phyloP scores from a whole-genome alignment of 306 rosid genomes.

The Quercus rubra region DNA sequence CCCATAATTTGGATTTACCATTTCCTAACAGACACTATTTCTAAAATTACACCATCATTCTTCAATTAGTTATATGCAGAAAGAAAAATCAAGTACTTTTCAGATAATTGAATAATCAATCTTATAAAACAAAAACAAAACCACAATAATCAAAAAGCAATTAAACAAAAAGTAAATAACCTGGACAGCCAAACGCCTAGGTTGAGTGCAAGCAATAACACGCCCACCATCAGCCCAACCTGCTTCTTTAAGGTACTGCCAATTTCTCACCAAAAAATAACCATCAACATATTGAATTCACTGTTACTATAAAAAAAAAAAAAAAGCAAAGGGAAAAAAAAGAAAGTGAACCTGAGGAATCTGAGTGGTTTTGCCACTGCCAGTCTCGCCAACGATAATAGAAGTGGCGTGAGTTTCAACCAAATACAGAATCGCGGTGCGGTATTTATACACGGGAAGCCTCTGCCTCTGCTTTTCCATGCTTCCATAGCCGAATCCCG shows the following conservation, averaged over 20 bases:
- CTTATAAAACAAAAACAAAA: neutral
- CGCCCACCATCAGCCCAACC: constrained; percentile 96
- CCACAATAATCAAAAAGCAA: neutral
- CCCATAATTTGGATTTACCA: no score
- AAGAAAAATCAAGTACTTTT: no score
- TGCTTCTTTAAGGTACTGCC: constrained; percentile 80
- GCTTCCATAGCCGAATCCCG: constrained; percentile 50
- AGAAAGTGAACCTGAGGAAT: constrained; percentile 73
- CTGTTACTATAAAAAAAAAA: neutral
- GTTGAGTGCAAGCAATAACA: constrained; percentile 87
- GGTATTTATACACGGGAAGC: constrained; percentile 83
- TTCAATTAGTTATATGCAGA: no score
- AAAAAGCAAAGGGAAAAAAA: neutral
- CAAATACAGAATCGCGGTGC: constrained; percentile 71
- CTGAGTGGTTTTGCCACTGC: constrained; percentile 94
- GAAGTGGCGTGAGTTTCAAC: constrained; percentile 86
- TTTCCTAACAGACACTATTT: no score
- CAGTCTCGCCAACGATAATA: constrained; percentile 90
- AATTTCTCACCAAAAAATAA: neutral
- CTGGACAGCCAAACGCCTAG: constrained; percentile 92
- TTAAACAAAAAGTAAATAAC: constrained; percentile 19
- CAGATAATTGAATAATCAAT: no score
- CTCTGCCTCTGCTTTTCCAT: constrained; percentile 85
- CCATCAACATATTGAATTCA: neutral
- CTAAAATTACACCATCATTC: no score